phyloP scores from a whole-genome alignment of 208 protist genomes.

The Trypanosoma lewisi region DNA sequence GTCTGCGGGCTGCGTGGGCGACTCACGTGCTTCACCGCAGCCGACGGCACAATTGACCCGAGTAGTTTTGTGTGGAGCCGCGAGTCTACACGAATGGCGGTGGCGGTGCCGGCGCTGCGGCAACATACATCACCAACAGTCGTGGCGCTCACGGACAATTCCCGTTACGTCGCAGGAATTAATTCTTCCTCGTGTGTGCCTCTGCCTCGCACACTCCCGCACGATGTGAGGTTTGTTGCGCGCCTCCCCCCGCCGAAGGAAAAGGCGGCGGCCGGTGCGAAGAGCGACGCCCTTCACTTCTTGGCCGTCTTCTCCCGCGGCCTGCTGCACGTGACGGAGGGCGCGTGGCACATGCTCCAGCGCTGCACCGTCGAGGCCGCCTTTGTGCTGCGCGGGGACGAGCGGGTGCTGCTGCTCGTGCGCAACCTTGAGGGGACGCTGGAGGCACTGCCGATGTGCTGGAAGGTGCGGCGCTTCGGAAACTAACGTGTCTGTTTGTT shows the following conservation, averaged over 20 bases:
- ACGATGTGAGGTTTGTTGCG: slow-evolving; percentile 27
- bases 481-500: too few species aligned
- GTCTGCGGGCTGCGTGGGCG: slow-evolving; percentile 48
- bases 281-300: slow-evolving; percentile 5
- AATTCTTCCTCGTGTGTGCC: background rate
- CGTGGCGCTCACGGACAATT: slow-evolving; percentile 18
- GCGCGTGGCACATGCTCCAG: slow-evolving; percentile 67
- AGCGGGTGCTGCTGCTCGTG: slow-evolving; percentile 64
- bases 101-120: slow-evolving; percentile 8
- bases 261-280: background rate
- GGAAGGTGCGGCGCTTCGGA: slow-evolving; percentile 90
- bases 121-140: slow-evolving; percentile 1
- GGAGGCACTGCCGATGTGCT: slow-evolving; percentile 78
- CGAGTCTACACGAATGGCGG: slow-evolving; percentile 20
- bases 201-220: slow-evolving; percentile 25
- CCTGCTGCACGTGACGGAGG: slow-evolving; percentile 43
- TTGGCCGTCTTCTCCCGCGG: slow-evolving; percentile 76
- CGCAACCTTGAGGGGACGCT: slow-evolving; percentile 83
- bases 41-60: slow-evolving; percentile 58
- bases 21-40: slow-evolving; percentile 35
- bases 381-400: slow-evolving; percentile 49
- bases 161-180: slow-evolving; percentile 22
- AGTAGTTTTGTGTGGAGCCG: slow-evolving; percentile 28
- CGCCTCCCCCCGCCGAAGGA: background rate
- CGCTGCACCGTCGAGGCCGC: slow-evolving; percentile 69